A percentile compares a stretch with the other conserved stretches of the same genome.
Evolutionary conservation across 352 stramenopile species (phyloP).

Genomic region (Blastocystis sp.): DNA sequence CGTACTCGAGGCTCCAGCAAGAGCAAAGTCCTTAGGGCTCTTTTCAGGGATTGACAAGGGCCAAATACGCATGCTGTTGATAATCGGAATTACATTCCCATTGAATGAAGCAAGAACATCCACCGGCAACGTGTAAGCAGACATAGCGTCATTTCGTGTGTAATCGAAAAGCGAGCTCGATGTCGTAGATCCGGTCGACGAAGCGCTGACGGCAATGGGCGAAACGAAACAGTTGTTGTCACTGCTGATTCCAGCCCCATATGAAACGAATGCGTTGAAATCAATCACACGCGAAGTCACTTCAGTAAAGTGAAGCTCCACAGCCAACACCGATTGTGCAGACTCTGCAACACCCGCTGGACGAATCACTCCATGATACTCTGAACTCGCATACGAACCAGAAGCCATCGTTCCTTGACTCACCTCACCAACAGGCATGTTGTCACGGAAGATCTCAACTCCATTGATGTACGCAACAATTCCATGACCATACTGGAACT

Average conservation of each 20-base stretch:
- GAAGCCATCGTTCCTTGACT: background rate
- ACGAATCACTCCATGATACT: constrained; percentile 25
- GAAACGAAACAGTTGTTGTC: background rate
- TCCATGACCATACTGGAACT: constrained; percentile 10
- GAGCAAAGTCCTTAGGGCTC: background rate
- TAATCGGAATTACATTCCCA: background rate
- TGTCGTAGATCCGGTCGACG: background rate
- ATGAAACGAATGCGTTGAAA: background rate
- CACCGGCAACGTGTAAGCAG: background rate
- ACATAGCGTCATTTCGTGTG: background rate
- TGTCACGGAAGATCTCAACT: background rate
- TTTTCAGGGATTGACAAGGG: background rate
- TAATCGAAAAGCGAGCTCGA: background rate
- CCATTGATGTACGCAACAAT: constrained; percentile 52
- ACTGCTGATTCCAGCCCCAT: background rate
- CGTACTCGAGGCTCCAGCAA: background rate
- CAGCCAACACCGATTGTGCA: background rate
- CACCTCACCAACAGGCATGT: background rate
- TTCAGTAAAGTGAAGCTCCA: constrained; percentile 23
- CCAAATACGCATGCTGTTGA: background rate
- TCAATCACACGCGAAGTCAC: background rate
- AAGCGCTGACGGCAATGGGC: background rate
- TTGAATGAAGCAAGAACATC: background rate
- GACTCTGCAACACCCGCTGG: background rate
- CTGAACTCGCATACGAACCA: background rate